A percentile compares a stretch with the other conserved stretches of the same genome.
phyloP scores from a whole-genome alignment of 345 rosid genomes.

The Nasturtium officinale region DNA sequence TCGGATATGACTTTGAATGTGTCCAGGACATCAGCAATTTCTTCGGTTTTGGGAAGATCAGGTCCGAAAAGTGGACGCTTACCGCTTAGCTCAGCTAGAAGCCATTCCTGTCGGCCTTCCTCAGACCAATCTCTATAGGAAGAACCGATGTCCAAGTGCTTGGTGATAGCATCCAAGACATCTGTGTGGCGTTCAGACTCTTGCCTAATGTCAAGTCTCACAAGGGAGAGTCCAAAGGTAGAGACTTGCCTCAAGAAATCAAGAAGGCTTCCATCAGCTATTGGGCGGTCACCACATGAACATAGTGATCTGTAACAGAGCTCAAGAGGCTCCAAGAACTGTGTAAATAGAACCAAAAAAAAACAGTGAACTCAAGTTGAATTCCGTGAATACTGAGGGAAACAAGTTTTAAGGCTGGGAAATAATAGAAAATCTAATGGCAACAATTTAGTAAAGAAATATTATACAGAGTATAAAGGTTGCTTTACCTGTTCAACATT shows the following conservation, averaged over 20 bases:
- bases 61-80: conserved; percentile 94
- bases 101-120: conserved; percentile 83
- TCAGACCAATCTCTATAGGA: conserved; percentile 95
- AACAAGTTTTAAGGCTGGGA: background rate
- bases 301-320: conserved; percentile 94
- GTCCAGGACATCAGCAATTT: conserved; percentile 85
- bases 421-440: background rate
- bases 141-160: conserved; percentile 82
- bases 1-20: conserved; percentile 84
- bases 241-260: conserved; percentile 98
- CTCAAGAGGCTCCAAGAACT: conserved; percentile 99
- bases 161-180: conserved; percentile 90
- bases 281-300: conserved; percentile 84
- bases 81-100: conserved; percentile 82
- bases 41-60: conserved; percentile 93
- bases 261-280: conserved; percentile 99
- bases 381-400: background rate
- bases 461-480: background rate
- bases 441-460: background rate
- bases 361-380: background rate
- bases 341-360: conserved; percentile 10
- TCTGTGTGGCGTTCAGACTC: conserved; percentile 98
- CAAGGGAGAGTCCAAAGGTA: conserved; percentile 93
- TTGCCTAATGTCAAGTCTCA: conserved; percentile 93
- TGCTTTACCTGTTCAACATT: conserved; percentile 70